Base-by-base conservation (phyloP, 768 basidiomycete species). In the Lentinula boryana region DNA sequence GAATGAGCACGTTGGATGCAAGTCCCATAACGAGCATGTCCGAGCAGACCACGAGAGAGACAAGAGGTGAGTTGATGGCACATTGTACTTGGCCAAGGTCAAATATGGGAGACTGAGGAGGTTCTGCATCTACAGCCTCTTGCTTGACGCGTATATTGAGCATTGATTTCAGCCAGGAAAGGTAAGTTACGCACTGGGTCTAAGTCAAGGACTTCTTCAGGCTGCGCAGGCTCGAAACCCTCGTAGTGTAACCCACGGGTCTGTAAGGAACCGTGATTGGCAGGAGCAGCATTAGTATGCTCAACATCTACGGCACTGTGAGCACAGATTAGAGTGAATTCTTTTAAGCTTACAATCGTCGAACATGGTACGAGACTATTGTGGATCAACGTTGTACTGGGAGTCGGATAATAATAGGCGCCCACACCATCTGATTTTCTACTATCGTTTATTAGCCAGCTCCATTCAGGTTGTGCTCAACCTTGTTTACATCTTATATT, bases 1-100 rank as follows among this genome's bases (percentile, higher is more conserved):
- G 83, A 53, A 95, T 85, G 50, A 98, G 79, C 35, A 82, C 69
- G 68, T 95, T 90, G 38, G 87, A 88, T 10, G 81, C 72, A 3
- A 95, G 76, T 1, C 85, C 93, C 87, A 97, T 94, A 44, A 85
- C 87, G 23, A 98, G 83, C 68, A 91, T 78, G 72, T 95, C 93
- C 27, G 91, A 95, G 65, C 88, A 88, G 58, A 95, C 89, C 48
- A 86, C 89, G 54, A 97, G 83, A 58, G 87, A 85, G 35, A 92
- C 73, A 51, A 98, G 81, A n/a, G 88, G 81, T 5, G 93, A 91
- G 32, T 93, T 90, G 44, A 94, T 87, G 3, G 87, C 84, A 70
- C 89, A 94, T 74, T 97, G 95, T 23, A 98, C 95, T 64, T 86
- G 80, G 58, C 85, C 88, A n/a, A 95, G 83, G 63, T 91, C 88